Evolutionary conservation across 805 yeast genomes (phyloP).

Genomic region (Priceomyces castillae): DNA sequence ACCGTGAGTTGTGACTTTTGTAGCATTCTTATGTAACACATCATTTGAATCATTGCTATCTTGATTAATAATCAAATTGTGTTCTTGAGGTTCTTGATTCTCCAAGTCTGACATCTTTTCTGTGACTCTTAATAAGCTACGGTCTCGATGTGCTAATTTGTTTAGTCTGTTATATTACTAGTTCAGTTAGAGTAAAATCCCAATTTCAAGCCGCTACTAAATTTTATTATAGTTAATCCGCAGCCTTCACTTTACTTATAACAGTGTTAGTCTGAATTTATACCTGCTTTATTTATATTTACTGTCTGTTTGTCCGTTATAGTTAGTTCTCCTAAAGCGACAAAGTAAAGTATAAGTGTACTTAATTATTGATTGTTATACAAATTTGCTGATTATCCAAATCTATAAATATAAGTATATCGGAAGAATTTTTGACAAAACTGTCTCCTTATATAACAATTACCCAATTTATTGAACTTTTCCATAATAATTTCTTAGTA

Average conservation of each 20-base stretch:
- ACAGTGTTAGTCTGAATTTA: no score
- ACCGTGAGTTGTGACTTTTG: constrained; percentile 45
- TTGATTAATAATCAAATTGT: constrained; percentile 21
- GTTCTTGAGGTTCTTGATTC: constrained; percentile 32
- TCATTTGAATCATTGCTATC: constrained; percentile 4
- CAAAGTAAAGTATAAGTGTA: background rate
- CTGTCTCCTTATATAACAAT: background rate
- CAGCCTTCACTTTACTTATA: background rate
- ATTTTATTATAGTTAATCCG: no score
- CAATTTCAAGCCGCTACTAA: no score
- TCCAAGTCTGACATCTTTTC: constrained; percentile 31
- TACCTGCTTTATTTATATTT: no score
- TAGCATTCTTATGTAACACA: constrained; percentile 15
- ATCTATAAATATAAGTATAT: no score
- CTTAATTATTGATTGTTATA: no score
- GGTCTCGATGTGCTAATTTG: background rate
- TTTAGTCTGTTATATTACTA: no score
- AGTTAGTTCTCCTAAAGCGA: background rate
- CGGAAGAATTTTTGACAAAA: no score
- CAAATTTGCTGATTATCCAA: no score
- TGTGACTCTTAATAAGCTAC: no score
- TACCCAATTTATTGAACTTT: background rate
- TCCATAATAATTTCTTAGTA: background rate
- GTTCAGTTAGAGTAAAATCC: background rate
- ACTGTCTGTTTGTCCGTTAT: background rate